A percentile compares a stretch with the other conserved stretches of the same genome.
Evolutionary conservation across 306 rosid species (phyloP).

Genomic region (Quercus cerris): DNA sequence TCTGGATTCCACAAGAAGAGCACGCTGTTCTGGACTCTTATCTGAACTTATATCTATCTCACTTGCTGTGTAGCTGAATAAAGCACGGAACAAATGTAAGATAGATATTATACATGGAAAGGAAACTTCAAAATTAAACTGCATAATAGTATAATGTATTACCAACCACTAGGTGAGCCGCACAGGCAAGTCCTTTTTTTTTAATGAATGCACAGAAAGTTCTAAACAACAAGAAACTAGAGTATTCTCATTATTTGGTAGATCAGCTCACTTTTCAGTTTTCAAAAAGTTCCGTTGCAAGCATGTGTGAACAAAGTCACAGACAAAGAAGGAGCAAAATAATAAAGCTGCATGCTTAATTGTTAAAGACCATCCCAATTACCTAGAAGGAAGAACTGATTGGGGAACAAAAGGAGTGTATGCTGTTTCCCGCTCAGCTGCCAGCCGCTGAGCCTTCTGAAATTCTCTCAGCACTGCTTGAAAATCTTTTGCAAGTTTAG

Average conservation of each 20-base stretch:
- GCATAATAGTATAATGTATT: background rate
- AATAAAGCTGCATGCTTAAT: slow-evolving; percentile 6
- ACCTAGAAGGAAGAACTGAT: slow-evolving; percentile 76
- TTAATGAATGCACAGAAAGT: too few relatives aligned
- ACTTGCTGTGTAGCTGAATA: slow-evolving; percentile 63
- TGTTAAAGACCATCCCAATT: slow-evolving; percentile 13
- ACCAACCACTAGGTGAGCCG: background rate
- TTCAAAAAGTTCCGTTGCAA: background rate
- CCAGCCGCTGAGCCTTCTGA: slow-evolving; percentile 95
- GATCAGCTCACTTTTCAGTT: background rate
- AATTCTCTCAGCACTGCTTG: slow-evolving; percentile 90
- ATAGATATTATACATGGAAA: background rate
- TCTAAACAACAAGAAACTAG: background rate
- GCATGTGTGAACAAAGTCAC: background rate
- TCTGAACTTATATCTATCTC: slow-evolving; percentile 54
- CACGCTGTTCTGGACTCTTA: slow-evolving; percentile 67
- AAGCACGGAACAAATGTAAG: background rate
- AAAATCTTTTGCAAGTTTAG: slow-evolving; percentile 94
- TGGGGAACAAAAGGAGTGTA: slow-evolving; percentile 81
- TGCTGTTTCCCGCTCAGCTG: slow-evolving; percentile 98
- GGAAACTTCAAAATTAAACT: background rate
- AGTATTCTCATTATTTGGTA: background rate
- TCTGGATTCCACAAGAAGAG: slow-evolving; percentile 80
- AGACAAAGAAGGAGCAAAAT: slow-evolving; percentile 14
- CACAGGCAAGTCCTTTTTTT: background rate